phyloP scores from a whole-genome alignment of 306 rosid genomes.

The Begonia peltatifolia region DNA sequence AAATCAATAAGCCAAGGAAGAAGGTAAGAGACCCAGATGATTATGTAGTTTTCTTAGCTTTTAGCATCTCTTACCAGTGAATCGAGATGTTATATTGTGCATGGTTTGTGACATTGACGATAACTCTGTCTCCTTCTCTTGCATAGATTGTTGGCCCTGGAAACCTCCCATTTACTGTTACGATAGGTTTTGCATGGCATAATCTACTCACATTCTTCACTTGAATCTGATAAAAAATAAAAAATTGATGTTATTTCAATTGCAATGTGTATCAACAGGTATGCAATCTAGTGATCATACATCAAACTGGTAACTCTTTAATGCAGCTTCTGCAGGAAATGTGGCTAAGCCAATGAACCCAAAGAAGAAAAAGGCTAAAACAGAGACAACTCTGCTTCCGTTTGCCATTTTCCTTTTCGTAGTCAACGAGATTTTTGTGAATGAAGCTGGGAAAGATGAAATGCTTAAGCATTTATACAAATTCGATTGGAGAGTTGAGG shows the following conservation, averaged over 20 bases:
- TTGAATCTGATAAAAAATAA: constrained; percentile 9
- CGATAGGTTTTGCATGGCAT: constrained; percentile 19
- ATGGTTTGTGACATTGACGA: constrained; percentile 14
- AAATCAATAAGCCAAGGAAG: background rate
- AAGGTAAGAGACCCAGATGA: background rate
- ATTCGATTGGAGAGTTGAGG: constrained; percentile 1
- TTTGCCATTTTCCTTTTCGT: constrained; percentile 19
- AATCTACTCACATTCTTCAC: constrained; percentile 19
- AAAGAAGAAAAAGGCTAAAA: constrained; percentile 17
- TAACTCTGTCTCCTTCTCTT: constrained; percentile 13
- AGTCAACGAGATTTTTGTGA: background rate
- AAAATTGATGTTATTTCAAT: background rate
- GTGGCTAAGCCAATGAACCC: constrained; percentile 31
- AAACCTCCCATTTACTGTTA: constrained; percentile 12
- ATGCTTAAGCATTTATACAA: constrained; percentile 18
- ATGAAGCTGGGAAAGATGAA: background rate
- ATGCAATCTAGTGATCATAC: constrained; percentile 15
- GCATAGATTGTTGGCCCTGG: constrained; percentile 15
- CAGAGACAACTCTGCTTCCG: background rate
- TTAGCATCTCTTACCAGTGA: constrained; percentile 7
- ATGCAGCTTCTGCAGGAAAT: constrained; percentile 52
- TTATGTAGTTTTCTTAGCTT: background rate
- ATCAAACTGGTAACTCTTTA: constrained; percentile 71
- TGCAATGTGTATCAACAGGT: background rate
- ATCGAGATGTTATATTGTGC: constrained; percentile 18